Conservation (phyloP, 352 stramenopile species). For the Globisporangium parvum region DNA sequence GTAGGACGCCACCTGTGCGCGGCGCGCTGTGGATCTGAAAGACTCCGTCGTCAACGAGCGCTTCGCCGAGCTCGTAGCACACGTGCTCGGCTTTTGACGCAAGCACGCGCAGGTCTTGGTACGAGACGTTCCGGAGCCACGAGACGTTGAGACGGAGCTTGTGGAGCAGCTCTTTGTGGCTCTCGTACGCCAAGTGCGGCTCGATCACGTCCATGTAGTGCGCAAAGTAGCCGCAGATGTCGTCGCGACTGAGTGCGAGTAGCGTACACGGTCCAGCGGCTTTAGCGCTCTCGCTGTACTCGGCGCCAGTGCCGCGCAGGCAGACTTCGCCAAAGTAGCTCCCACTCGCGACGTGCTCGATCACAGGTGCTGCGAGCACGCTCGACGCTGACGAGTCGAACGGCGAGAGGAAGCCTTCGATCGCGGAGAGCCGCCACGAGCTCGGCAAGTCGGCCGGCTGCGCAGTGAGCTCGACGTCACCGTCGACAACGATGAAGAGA, state of each 20-base stretch:
- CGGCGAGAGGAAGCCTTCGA: slow-evolving; percentile 9
- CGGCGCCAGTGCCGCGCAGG: slow-evolving; percentile 21
- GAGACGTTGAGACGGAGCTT: slow-evolving; percentile 32
- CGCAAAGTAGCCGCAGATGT: slow-evolving; percentile 51
- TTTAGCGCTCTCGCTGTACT: slow-evolving; percentile 49
- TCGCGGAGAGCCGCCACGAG: slow-evolving; percentile 10
- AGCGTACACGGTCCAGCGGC: slow-evolving; percentile 28
- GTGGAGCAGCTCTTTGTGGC: slow-evolving; percentile 41
- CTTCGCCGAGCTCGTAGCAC: slow-evolving; percentile 33
- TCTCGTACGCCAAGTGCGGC: slow-evolving; percentile 49
- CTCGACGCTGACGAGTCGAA: neutral
- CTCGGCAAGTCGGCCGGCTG: slow-evolving; percentile 6
- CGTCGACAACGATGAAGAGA: slow-evolving; percentile 57
- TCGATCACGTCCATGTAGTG: slow-evolving; percentile 67
- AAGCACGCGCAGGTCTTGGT: slow-evolving; percentile 49
- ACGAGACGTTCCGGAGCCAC: slow-evolving; percentile 35
- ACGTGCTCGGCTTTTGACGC: slow-evolving; percentile 32
- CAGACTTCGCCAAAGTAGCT: slow-evolving; percentile 65
- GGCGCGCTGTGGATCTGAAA: slow-evolving; percentile 17
- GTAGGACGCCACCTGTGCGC: slow-evolving; percentile 22
- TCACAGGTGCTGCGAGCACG: slow-evolving; percentile 3
- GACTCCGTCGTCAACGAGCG: slow-evolving; percentile 35
- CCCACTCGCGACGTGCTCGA: slow-evolving; percentile 30
- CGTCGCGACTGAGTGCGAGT: slow-evolving; percentile 42
- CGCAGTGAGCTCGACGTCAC: slow-evolving; percentile 32